phyloP scores from a whole-genome alignment of 108 stramenopile species.

The Fistulifera solaris region DNA sequence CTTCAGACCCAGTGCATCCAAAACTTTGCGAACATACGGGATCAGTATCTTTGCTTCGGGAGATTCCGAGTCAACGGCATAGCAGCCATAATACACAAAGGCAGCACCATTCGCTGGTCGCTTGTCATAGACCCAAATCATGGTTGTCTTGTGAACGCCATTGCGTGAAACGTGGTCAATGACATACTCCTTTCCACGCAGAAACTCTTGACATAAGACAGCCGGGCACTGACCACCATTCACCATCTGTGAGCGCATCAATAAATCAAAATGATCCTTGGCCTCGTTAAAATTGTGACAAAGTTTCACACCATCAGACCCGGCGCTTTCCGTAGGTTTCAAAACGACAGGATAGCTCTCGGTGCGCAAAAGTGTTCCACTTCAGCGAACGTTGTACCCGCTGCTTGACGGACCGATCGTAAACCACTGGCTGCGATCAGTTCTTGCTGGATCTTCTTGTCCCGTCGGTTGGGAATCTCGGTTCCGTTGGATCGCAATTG shows the following conservation, averaged over 20 bases:
- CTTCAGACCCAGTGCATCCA: conserved; percentile 66
- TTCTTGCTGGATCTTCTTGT: conserved; percentile 92
- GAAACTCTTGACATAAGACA: conserved; percentile 89
- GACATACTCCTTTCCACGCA: conserved; percentile 87
- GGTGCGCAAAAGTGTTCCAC: conserved; percentile 68
- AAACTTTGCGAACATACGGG: conserved; percentile 62
- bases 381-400: conserved; percentile 49
- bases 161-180: conserved; percentile 81
- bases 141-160: conserved; percentile 85
- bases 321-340: conserved; percentile 89
- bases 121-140: conserved; percentile 94
- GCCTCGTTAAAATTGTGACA: conserved; percentile 85
- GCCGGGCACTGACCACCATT: conserved; percentile 82
- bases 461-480: conserved; percentile 67
- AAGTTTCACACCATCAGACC: conserved; percentile 90
- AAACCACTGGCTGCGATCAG: conserved; percentile 63
- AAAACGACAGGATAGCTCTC: conserved; percentile 82
- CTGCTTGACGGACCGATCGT: conserved; percentile 79
- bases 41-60: conserved; percentile 72
- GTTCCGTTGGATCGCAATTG: conserved; percentile 79
- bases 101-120: conserved; percentile 68
- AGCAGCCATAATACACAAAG: conserved; percentile 77
- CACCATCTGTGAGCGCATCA: conserved; percentile 78
- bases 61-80: conserved; percentile 62
- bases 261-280: conserved; percentile 75